Evolutionary conservation across 768 basidiomycete species (phyloP), one percentile per base, ranked within the genome.

Genomic region (Pisolithus orientalis): DNA sequence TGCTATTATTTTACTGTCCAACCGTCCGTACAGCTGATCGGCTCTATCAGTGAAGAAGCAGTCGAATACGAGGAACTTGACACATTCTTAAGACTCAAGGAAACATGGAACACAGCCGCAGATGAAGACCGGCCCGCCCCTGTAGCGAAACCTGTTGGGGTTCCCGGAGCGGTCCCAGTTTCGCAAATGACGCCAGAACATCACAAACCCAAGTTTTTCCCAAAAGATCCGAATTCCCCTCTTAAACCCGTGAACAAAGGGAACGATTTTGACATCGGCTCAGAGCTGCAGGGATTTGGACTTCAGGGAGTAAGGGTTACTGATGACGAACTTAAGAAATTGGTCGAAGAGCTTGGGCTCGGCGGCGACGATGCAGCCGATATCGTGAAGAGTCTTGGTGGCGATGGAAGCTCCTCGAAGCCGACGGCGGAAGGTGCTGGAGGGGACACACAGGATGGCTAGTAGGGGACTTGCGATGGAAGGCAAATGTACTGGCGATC

Each of bases 141-240:
- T 5, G 70, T 68, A 27, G 77, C 70, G 0, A 77, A 80, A 57
- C 83, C 87, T 10, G 77, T 91, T 47, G 90, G 90, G 50, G 87
- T 93, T 6, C 88, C 91, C 3, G 90, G 90, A 4, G 90, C 87
- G 0, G 72, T 79, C 28, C 74, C 82, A 7, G 87, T 90, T 9
- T 70, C 82, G 7, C 80, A 91, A 63, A 91, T 91, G 85, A 86
- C 84, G 6, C 85, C 87, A n/a, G 80, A 85, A 39, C 84, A 76
- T 45, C 75, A 91, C 59, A 82, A 73, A 60, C 76, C 74, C 51
- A 78, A 80, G 60, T 72, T 81, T 44, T 73, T 82, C 39, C 75
- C 80, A 47, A 63, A 58, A 39, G 65, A 72, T 39, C 65, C 71
- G 0, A 61, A 66, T 11, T 76, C 75, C n/a, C 79, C 78, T 11